A percentile compares a stretch with the other conserved stretches of the same genome.
Conservation (phyloP, 306 rosid species). For the Cotoneaster glaucophyllus region DNA sequence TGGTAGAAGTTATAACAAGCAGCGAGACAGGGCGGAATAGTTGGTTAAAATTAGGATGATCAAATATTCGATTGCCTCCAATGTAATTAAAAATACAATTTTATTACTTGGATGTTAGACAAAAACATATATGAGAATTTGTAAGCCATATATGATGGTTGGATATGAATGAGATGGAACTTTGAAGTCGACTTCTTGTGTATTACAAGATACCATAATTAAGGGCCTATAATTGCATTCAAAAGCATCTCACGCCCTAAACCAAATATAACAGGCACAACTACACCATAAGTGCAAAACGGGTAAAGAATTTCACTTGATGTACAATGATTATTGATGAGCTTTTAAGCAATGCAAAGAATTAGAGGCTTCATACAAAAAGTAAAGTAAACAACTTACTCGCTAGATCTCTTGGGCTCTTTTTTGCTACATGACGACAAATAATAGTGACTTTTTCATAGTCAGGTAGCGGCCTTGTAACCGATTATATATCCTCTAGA, state of each 20-base stretch:
- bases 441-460: background rate
- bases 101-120: background rate
- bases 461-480: background rate
- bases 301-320: background rate
- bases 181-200: constrained; percentile 13
- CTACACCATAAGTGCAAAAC: background rate
- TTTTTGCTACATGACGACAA: background rate
- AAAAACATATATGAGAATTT: background rate
- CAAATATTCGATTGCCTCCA: too few relatives aligned
- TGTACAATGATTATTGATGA: background rate
- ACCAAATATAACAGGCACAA: background rate
- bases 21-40: background rate
- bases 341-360: background rate
- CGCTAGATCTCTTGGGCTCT: too few relatives aligned
- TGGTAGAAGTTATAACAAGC: too few relatives aligned
- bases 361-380: background rate
- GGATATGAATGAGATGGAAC: background rate
- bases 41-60: too few relatives aligned
- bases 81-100: background rate
- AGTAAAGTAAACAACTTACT: background rate
- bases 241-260: background rate
- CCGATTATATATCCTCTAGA: background rate
- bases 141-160: background rate
- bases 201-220: constrained; percentile 11
- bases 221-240: background rate